Base-by-base conservation (phyloP, 768 basidiomycete species). In the Psilocybe subaeruginosa region DNA sequence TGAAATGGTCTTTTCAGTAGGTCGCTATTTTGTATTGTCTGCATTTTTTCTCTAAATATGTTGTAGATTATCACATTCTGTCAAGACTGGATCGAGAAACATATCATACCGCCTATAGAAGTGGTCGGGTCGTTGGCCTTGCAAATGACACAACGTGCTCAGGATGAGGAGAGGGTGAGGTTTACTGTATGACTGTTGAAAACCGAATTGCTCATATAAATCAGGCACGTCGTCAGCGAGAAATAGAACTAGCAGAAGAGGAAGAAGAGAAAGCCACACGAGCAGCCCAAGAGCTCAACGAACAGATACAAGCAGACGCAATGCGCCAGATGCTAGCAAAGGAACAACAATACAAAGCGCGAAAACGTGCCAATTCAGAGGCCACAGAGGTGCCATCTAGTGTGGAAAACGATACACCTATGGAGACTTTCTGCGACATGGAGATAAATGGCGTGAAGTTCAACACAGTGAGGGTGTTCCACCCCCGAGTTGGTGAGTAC, bases 1-100 rank as follows among this genome's bases (percentile, higher is more conserved):
- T 19, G 91, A 91, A 72, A 89, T 91, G 84, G 89, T 92, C 35
- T 91, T 93, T 71, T 84, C 90, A 77, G 90, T 90, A 31, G 19
- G 82, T 72, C 8, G 4, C 39, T 30, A 39, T 14, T 46, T 47
- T 3, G 51, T 14, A 17, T 30, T 51, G 41, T 33, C 54, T 58
- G 59, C 52, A 27, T 37, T 52, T 27, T 41, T 46, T 50, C 48
- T 55, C 33, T 53, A 48, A 47, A 23, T 54, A 2, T n/a, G 30
- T 54, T 33, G 2, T 58, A 92, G 87, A 86, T 93, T 64, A 82
- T 87, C 49, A 86, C 79, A 5, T 82, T 85, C 47, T 82, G 82
- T 50, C 87, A 91, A 72, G 90, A 91, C 37, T 93, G 90, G 91
- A 77, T 93, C 51, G 74, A 77, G 14, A 75, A 76, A 27, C 82